Percentiles rank a stretch among this genome's conserved stretches.
Conservation (phyloP, 495 filamentous ascomycete genomes). For the Durotheca rogersii region DNA sequence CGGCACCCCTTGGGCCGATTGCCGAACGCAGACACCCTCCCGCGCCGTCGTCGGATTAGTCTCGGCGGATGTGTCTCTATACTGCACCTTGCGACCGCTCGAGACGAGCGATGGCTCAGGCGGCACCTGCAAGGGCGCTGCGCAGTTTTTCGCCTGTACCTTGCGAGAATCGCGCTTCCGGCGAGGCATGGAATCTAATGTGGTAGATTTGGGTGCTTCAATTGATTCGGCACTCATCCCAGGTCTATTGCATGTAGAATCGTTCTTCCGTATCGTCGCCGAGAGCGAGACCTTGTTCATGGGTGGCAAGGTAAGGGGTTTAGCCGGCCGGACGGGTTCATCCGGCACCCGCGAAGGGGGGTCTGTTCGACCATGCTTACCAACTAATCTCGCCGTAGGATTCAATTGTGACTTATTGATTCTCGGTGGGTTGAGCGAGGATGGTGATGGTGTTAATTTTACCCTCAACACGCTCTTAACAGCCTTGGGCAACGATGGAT, state of each 20-base stretch:
- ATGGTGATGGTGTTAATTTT: not conserved
- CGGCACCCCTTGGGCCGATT: constrained; percentile 17
- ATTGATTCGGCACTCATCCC: not conserved
- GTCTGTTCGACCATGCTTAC: not conserved
- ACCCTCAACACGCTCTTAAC: constrained; percentile 10
- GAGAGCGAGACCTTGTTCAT: too few relatives aligned
- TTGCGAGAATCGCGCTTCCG: not conserved
- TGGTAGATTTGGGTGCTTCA: not conserved
- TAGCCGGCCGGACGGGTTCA: not conserved
- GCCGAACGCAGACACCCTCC: constrained; percentile 15
- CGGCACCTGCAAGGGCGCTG: constrained; percentile 4
- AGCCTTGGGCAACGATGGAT: constrained; percentile 17
- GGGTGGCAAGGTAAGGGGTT: not conserved
- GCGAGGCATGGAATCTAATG: not conserved
- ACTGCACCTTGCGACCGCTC: constrained; percentile 12
- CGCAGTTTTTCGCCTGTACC: not conserved
- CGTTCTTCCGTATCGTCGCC: not conserved
- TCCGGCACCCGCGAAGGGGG: not conserved
- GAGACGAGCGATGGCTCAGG: constrained; percentile 27
- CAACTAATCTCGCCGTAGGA: not conserved
- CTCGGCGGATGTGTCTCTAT: constrained; percentile 23
- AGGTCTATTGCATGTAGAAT: not conserved
- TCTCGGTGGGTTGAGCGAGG: not conserved
- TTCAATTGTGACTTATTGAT: not conserved
- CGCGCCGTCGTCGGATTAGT: constrained; percentile 20